Base-by-base conservation (phyloP, 768 basidiomycete genomes). In the Boletus huronensis region DNA sequence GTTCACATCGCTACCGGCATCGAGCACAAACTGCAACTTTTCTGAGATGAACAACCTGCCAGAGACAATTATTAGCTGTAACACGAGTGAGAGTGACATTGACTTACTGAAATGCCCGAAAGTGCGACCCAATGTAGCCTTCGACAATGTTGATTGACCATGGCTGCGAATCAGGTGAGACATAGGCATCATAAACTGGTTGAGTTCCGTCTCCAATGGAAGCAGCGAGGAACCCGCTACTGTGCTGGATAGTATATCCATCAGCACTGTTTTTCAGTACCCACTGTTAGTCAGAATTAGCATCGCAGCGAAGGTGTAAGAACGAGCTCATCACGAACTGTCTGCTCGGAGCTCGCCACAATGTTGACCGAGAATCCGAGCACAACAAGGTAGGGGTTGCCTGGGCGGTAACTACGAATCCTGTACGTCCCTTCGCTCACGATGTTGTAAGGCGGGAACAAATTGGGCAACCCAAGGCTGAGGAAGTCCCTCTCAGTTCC, bases 61-160 rank as follows among this genome's bases (percentile, higher is more conserved):
- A 28, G 29, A 10, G 25, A 34, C 3, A 17, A 45, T 1, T 26
- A n/a, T 39, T 0, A 44, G 29, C 25, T 11, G 19, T 7, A 32
- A 26, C 31, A 26, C 28, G 10, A 31, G 32, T 8, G 13, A n/a
- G n/a, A n/a, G 14, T 2, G 31, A 21, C 25, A 28, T 26, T 5
- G 14, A 2, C 53, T 26, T 35, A 56, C 55, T 56, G 54, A 10
- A 29, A 35, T 3, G 8, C 36, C 11, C n/a, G n/a, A n/a, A 5
- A 14, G 9, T n/a, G 4, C 4, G 13, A 5, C n/a, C 38, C 43
- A 0, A 13, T 1, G 11, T 39, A 28, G 11, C 28, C 44, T 5
- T 10, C 8, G 0, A 41, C 38, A n/a, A 36, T 7, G 35, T 55
- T 55, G 44, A 55, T 55, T 3, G 53, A 23, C 54, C 54, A 55